Base-by-base conservation (phyloP, 2,329 filamentous ascomycete species). In the Zymoseptoria ardabiliae region DNA sequence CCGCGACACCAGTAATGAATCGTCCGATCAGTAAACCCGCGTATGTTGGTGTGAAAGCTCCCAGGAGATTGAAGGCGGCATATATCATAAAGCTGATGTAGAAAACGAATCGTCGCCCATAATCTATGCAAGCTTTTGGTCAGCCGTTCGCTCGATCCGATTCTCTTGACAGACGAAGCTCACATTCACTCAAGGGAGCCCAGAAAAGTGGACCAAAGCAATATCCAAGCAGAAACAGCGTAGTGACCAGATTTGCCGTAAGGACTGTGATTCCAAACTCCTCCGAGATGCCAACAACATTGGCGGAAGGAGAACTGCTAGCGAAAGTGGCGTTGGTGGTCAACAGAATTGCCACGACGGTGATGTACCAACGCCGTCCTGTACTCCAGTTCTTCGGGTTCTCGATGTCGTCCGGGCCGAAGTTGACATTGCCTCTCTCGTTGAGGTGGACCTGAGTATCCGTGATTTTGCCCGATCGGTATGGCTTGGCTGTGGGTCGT, bases 171-270 rank as follows among this genome's bases (percentile, higher is more conserved):
- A 45, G 6, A n/a, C 35, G 13, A 45, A 28, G 13, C 35, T 45
- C 35, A 45, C 35, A 83, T 68, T 89, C 86, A 50, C 82, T 86
- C 1, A 89, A 69, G 0, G 87, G 87, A 0, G 84, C 86, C 77
- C 85, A 87, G 19, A 87, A 72, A 4, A 87, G 72, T 0, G 84
- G 83, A 0, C 84, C 84, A 2, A 81, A 78, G 21, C 86, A 82
- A 67, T 87, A 88, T 17, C 69, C 69, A 1, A 70, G 63, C 8
- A 71, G 52, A 52, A 70, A 71, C 0, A 70, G 55, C 3, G 69
- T 70, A 1, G 66, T 64, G 28, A 70, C 68, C 25, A 70, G 60
- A 45, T 65, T 65, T 1, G 68, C 62, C 10, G 73, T 79, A 58
- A 78, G 76, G 6, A 61, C 61, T 0, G 81, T 82, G 1, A 84